Base-by-base conservation (phyloP, 306 rosid species). In the Sphenostylis stenocarpa region DNA sequence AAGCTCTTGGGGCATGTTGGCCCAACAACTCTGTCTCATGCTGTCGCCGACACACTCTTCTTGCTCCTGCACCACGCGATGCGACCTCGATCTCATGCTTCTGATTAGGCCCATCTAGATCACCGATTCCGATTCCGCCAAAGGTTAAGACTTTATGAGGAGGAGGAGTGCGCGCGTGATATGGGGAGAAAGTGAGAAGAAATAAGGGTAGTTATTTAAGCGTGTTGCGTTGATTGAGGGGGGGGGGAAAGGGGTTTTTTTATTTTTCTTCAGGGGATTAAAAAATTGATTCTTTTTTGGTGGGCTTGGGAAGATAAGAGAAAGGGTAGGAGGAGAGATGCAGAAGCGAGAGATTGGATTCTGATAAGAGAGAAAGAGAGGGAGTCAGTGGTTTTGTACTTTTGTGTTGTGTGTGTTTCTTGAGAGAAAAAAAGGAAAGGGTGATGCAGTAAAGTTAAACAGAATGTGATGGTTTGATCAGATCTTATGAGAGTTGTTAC, bases 1-100 rank as follows among this genome's bases (percentile, higher is more conserved):
- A 0, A 96, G 97, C 89, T 96, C 99, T 72, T 86, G 93, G n/a
- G 99, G 99, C 97, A 96, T 88, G 70, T 87, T 82, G 0, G 93
- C 90, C 99, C 99, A 96, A 41, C 87, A 86, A 67, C 94, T 91
- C 86, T 91, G 93, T 78, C 81, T 81, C 80, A 89, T 20, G 33
- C 89, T 77, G n/a, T 87, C 91, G 3, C 36, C 67, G 0, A 41
- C 67, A 0, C 29, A 82, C 66, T 16, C 79, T 51, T 9, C 44
- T 0, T 38, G 81, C 68, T 83, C 96, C 67, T 82, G 96, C 3
- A 87, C 92, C 72, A 78, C 97, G 1, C 96, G 79, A 33, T 80
- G 92, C 51, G 97, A 89, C 75, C 98, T 77, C 6, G 93, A 90
- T 85, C 90, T 91, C 84, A 96, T 89, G 78, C 86, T 88, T 73